Evolutionary conservation across 2,329 filamentous ascomycete genomes (phyloP), one percentile per base, ranked within the genome.

Genomic region (Thyridium curvatum): DNA sequence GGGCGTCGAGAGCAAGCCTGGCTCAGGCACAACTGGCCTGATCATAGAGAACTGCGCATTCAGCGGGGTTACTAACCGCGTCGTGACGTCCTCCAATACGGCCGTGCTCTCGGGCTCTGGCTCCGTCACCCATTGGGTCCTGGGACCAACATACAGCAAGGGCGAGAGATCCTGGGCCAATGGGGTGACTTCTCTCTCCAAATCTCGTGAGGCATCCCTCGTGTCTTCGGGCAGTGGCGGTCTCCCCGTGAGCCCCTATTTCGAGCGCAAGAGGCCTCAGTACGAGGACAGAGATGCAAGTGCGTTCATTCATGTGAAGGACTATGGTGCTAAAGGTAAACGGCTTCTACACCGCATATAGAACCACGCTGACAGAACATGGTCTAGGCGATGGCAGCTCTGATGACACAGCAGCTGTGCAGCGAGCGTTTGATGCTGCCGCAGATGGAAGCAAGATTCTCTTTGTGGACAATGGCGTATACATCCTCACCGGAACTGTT

Each of bases 351-450:
- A n/a, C n/a, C n/a, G n/a, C n/a, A n/a, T n/a, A n/a, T n/a, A n/a
- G n/a, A n/a, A 34, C 35, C 17, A 39, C 31, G 3, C 26, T 39
- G 8, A 33, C n/a, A 39, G 26, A 39, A 39, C 15, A 33, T 39
- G 3, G 32, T 30, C 12, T 39, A 14, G 75, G 74, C 30, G 66
- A 79, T 49, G 74, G 74, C 15, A 51, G 54, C 3, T 71, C 70
- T 0, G 74, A 79, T 47, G 74, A 79, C 46, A 77, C 75, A 2
- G 52, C 52, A 1, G 68, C 66, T 2, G 58, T 80, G 18, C 68
- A 78, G 41, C 45, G 43, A 1, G 61, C 67, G 3, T 52, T 79
- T 34, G 34, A 12, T 10, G 34, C 16, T 12, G 67, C 68, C 7
- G 17, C 8, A 9, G 58, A 58, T 1, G 45, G 50, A 4, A 45